Evolutionary conservation across 768 basidiomycete species (phyloP), one percentile per base, ranked within the genome.

Genomic region (Boletus reticuloceps): DNA sequence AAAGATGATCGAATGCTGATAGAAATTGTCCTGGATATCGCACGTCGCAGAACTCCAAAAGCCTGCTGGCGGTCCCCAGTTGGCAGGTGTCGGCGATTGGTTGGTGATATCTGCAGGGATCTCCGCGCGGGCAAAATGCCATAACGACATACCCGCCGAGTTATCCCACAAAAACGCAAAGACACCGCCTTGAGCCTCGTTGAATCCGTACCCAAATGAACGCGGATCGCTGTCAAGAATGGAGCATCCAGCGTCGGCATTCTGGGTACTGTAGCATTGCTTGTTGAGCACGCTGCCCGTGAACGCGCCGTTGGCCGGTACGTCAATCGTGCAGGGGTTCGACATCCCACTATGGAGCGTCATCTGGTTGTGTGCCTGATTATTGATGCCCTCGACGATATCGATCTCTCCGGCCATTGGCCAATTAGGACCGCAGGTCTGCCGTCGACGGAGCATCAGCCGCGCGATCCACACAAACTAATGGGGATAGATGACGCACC

Each of bases 311-410:
- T 42, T 11, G 54, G 53, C 60, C 56, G 66, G 4, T 11, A 56
- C 36, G 25, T 60, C 47, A 41, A 69, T 61, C 25, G 45, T 60
- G 49, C 71, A 51, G 71, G 65, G 1, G 1, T 79, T 74, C 32
- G 73, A 74, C 4, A 68, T 63, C 5, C 77, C 72, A 11, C 82
- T 84, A 68, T 91, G 89, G 10, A 89, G 73, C 1, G 87, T 82
- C 67, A 82, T 80, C 54, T 84, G 85, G 58, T 91, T 89, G 22
- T 73, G 69, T 3, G 71, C 52, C 62, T 80, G 77, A 25, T 79
- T 62, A 61, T 91, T 80, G 52, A 90, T 81, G 14, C 87, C 86
- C 66, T 92, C 90, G 11, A 91, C 67, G 47, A 89, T 80, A 62
- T 91, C 90, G 52, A 89, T 84, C 69, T 90, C 88, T 56, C 82